Evolutionary conservation across 73 alveolate species (phyloP), one percentile per base, ranked within the genome.

Genomic region (Paraurostyla sp.): DNA sequence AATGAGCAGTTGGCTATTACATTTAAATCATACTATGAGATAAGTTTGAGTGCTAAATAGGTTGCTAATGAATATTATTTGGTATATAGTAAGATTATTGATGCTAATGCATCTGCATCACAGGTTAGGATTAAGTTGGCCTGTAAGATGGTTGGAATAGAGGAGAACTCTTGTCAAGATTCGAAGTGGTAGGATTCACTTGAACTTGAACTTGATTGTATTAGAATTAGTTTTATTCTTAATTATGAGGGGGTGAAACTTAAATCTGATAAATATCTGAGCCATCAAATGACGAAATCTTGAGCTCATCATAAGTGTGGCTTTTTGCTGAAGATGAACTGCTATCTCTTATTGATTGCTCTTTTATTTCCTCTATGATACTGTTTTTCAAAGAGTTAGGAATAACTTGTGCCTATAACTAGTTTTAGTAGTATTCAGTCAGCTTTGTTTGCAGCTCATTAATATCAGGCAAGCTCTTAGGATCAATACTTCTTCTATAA

Each of bases 311-410:
- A 22, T 0, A 52, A 9, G 13, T 6, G 33, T 18, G 9, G 25
- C 82, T 65, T 65, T 65, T 65, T 35, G 82, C 27, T 15, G 82
- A 65, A 18, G 82, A 65, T n/a, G 54, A 22, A 38, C 82, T 52
- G 20, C 80, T 51, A 36, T 49, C 65, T 43, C 62, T 38, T 30
- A 54, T 0, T 29, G 89, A 78, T n/a, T 49, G 9, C 13, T 52
- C 78, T 51, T 78, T 16, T 13, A 4, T 20, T 2, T 78, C 76
- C 33, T 78, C 78, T 16, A 65, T 65, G 23, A 65, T 0, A 36
- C 82, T 65, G 9, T 36, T 9, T 40, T 65, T 65, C 56, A 65
- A 40, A 35, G 60, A 38, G 1, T 0, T 38, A 40, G 4, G 13
- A 0, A 7, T 18, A 22, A 36, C 35, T 56, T 18, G 35, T 11